These are phyloP conservation scores for Fonsecaea pedrosoi DNA, from an alignment of 2,329 filamentous ascomycete species.

Conservation along the genomic window DNA sequence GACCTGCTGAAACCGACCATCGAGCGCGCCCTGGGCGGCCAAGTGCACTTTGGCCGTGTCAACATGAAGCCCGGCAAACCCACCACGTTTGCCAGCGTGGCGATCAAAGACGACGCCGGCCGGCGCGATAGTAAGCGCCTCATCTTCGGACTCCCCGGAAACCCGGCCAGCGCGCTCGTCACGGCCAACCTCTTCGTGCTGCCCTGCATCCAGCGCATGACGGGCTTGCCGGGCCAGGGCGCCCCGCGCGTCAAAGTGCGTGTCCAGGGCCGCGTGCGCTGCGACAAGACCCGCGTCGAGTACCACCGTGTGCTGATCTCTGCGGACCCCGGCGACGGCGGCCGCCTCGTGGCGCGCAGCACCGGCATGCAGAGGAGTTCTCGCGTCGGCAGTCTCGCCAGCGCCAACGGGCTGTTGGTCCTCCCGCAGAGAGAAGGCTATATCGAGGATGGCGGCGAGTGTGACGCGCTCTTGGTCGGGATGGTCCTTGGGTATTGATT, in stretches of 20 bases:
- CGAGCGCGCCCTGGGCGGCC: conserved; percentile 85
- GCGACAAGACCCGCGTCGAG: conserved; percentile 79
- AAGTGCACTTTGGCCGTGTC: conserved; percentile 94
- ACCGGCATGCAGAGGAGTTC: conserved; percentile 92
- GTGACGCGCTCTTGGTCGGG: conserved; percentile 82
- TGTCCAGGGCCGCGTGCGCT: conserved; percentile 68
- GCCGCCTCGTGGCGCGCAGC: conserved; percentile 71
- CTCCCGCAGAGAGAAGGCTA: conserved; percentile 64
- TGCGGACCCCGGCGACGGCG: conserved; percentile 63
- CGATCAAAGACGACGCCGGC: conserved; percentile 58
- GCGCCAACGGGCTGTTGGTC: conserved; percentile 85
- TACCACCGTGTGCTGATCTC: conserved; percentile 84
- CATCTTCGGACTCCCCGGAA: conserved; percentile 90
- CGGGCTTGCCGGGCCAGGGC: conserved; percentile 59
- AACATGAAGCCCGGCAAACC: conserved; percentile 98
- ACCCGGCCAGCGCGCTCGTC: conserved; percentile 90
- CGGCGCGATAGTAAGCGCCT: conserved; percentile 62
- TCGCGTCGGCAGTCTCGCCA: conserved; percentile 83
- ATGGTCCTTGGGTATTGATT: conserved; percentile 46
- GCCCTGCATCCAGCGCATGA: conserved; percentile 77
- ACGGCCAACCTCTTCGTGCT: conserved; percentile 94
- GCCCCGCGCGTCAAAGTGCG: conserved; percentile 74
- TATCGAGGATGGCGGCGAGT: conserved; percentile 71
- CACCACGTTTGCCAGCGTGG: conserved; percentile 92
- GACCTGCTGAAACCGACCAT: conserved; percentile 96